Evolutionary conservation across 2,329 filamentous ascomycete species (phyloP), one percentile per base, ranked within the genome.

Genomic region (Fusarium longipes): DNA sequence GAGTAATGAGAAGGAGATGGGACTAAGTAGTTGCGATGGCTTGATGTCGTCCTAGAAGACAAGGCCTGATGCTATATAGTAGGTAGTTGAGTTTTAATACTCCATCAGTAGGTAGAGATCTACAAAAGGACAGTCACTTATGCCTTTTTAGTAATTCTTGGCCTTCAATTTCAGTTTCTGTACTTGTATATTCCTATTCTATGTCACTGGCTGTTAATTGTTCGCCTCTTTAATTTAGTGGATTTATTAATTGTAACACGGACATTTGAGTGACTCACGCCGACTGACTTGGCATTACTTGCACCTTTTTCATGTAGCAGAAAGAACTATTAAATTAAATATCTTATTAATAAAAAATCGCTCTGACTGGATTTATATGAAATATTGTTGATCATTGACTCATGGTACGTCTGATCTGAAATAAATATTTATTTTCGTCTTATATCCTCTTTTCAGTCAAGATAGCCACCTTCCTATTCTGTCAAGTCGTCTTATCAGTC

Each of bases 191-290:
- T 56, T 30, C 15, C 20, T 27, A 32, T 43, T 18, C 12, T 11
- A 44, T 61, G 44, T 57, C 17, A 53, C 56, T 55, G 27, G 9
- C 40, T 56, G 20, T 14, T 10, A 29, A 6, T 12, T 36, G 42
- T 24, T 52, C 33, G 20, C 12, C 18, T 57, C 36, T 27, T 33
- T 40, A 14, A n/a, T n/a, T 40, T 62, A 57, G 48, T 33, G 47
- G 29, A 42, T n/a, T 14, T 39, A 36, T 49, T 42, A 39, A 17
- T 36, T 12, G n/a, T 45, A 33, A 45, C 33, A 63, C 39, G 25
- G 27, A 18, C 17, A 39, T 17, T 10, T 24, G 67, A 36, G 68
- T 73, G 70, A 73, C 70, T 73, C 70, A 73, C 52, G 43, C 70
- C 70, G 70, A 32, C 57, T 70, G 68, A 71, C 69, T 67, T 47